phyloP scores from a whole-genome alignment of 805 yeast genomes.

The Zygosaccharomyces bisporus region DNA sequence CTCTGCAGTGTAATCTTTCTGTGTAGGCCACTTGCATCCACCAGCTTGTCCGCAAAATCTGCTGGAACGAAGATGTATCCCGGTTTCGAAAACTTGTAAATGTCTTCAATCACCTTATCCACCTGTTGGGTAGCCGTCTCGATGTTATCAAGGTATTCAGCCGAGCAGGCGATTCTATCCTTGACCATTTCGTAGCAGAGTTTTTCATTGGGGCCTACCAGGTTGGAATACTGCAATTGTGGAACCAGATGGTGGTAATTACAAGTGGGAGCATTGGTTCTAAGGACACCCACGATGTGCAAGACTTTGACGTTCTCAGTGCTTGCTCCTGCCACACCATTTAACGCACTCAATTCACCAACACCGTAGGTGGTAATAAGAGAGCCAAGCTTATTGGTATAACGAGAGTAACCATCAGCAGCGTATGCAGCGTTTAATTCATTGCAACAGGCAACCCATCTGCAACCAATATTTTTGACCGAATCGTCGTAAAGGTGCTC shows the following conservation, averaged over 20 bases:
- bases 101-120: slow-evolving; percentile 59
- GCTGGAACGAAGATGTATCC: slow-evolving; percentile 78
- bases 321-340: slow-evolving; percentile 78
- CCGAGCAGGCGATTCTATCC: slow-evolving; percentile 52
- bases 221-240: slow-evolving; percentile 40
- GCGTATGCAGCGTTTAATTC: slow-evolving; percentile 88
- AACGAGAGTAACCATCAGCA: slow-evolving; percentile 83
- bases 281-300: slow-evolving; percentile 59
- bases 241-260: slow-evolving; percentile 63
- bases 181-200: slow-evolving; percentile 62
- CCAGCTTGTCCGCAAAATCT: slow-evolving; percentile 51
- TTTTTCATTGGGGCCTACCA: slow-evolving; percentile 56
- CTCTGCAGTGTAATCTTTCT: slow-evolving; percentile 12
- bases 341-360: slow-evolving; percentile 75
- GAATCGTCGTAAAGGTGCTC: slow-evolving; percentile 57
- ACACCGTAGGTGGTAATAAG: slow-evolving; percentile 64
- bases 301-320: slow-evolving; percentile 77
- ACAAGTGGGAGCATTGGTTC: slow-evolving; percentile 17
- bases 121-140: slow-evolving; percentile 49
- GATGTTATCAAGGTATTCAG: slow-evolving; percentile 47
- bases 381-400: slow-evolving; percentile 34
- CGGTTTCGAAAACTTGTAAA: slow-evolving; percentile 62
- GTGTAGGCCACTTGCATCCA: slow-evolving; percentile 20
- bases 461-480: slow-evolving; percentile 12
- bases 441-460: slow-evolving; percentile 83